A percentile compares a stretch with the other conserved stretches of the same genome.
Conservation (phyloP, 1,139 yeast genomes). For the Blastobotrys arbuscula region DNA sequence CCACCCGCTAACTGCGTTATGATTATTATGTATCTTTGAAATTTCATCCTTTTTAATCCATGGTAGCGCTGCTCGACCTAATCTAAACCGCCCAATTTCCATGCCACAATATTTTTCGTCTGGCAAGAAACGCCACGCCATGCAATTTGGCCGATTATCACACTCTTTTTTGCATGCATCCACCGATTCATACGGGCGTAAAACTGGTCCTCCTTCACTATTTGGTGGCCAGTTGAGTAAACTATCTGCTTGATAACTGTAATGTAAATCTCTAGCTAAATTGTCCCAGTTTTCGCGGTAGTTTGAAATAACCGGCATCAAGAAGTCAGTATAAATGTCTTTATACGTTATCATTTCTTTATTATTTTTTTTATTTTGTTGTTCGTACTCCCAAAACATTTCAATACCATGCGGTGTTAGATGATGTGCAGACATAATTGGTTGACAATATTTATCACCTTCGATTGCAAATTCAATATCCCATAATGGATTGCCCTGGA, state of each 20-base stretch:
- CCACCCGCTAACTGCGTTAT: constrained; percentile 27
- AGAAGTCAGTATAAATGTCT: constrained; percentile 34
- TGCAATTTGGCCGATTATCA: constrained; percentile 20
- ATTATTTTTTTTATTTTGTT: not conserved
- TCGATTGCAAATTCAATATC: constrained; percentile 15
- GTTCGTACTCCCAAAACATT: constrained; percentile 35
- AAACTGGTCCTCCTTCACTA: constrained; percentile 9
- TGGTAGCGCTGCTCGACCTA: constrained; percentile 18
- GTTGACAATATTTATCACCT: constrained; percentile 29
- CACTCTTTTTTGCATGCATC: constrained; percentile 27
- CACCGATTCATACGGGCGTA: constrained; percentile 21
- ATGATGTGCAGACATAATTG: constrained; percentile 36
- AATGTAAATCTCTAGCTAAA: constrained; percentile 19
- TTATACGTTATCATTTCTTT: constrained; percentile 25
- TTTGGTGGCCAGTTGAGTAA: constrained; percentile 8
- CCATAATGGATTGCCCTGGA: constrained; percentile 32
- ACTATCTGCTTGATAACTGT: constrained; percentile 13
- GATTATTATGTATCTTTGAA: not conserved
- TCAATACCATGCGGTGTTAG: constrained; percentile 33
- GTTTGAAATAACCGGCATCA: constrained; percentile 29
- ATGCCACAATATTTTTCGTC: constrained; percentile 20
- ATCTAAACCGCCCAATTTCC: constrained; percentile 12
- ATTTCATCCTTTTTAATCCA: not conserved
- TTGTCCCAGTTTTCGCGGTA: constrained; percentile 30
- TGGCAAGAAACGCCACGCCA: constrained; percentile 25